Conservation (phyloP, 495 filamentous ascomycete species). For the Chaetomium fimeti region DNA sequence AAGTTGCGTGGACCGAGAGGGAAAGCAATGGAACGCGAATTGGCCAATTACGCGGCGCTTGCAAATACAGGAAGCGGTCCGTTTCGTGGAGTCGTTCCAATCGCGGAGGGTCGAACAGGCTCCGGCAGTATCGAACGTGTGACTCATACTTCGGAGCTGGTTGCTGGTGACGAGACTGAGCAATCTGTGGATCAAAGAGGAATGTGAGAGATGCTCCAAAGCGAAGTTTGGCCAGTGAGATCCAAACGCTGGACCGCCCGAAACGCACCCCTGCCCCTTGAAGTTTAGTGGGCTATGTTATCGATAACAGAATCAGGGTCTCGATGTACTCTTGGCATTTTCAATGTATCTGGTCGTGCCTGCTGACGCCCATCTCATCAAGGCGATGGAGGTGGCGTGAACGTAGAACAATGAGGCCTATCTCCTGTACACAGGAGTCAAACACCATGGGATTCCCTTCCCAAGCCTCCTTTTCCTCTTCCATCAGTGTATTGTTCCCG, state of each 20-base stretch:
- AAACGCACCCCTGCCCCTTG: conserved; percentile 1
- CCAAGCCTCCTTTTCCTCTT: not conserved
- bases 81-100: conserved; percentile 24
- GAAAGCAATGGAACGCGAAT: conserved; percentile 30
- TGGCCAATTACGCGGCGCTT: conserved; percentile 30
- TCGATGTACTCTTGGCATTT: conserved; percentile 16
- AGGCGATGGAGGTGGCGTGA: not conserved
- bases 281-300: not conserved
- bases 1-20: conserved; percentile 20
- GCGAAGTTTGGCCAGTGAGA: not conserved
- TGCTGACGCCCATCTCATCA: conserved; percentile 10
- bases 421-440: no score
- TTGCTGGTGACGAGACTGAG: not conserved
- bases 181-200: not conserved
- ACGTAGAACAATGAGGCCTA: not conserved
- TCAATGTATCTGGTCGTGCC: not conserved
- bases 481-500: not conserved
- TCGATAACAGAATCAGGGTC: conserved; percentile 15
- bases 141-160: conserved; percentile 23
- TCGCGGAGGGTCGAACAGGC: conserved; percentile 8
- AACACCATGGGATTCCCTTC: not conserved
- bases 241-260: not conserved
- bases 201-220: not conserved
- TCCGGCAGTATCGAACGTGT: conserved; percentile 1
- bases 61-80: conserved; percentile 27